A percentile compares a stretch with the other conserved stretches of the same genome.
These are phyloP conservation scores for Yamadazyma kanchanaburiensis DNA, from an alignment of 1,139 yeast species.

Conservation along the genomic window DNA sequence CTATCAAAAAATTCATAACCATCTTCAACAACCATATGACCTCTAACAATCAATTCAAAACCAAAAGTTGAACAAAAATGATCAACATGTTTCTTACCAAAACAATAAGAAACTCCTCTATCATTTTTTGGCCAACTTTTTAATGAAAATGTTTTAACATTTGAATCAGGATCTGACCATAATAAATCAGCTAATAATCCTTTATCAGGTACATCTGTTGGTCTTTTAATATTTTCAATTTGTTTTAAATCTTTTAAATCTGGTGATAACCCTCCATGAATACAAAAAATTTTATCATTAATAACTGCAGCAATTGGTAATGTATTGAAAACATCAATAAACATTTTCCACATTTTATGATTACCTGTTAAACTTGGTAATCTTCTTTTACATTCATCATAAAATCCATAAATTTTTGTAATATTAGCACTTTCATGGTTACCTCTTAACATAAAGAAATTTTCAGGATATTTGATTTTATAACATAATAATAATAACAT, in stretches of 20 bases:
- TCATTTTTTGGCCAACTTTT: conserved; percentile 78
- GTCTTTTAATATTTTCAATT: conserved; percentile 68
- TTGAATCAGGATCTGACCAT: conserved; percentile 86
- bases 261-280: conserved; percentile 91
- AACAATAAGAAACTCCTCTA: conserved; percentile 82
- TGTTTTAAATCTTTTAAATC: conserved; percentile 62
- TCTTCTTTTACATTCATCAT: conserved; percentile 84
- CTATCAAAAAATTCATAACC: conserved; percentile 85
- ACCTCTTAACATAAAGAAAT: conserved; percentile 79
- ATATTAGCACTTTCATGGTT: conserved; percentile 85
- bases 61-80: conserved; percentile 66
- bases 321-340: conserved; percentile 81
- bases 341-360: conserved; percentile 67
- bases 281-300: too few relatives aligned
- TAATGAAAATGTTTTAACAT: conserved; percentile 38
- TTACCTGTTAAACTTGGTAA: conserved; percentile 45
- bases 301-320: conserved; percentile 85
- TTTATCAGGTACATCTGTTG: conserved; percentile 83
- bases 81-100: conserved; percentile 71
- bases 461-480: conserved; percentile 79
- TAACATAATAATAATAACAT: conserved; percentile 67
- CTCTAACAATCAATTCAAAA: conserved; percentile 78
- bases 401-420: conserved; percentile 82
- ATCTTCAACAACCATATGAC: conserved; percentile 93
- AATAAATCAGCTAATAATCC: conserved; percentile 78